Percentiles rank a stretch among this genome's conserved stretches.
These are phyloP conservation scores for Malassezia arunalokei DNA, from an alignment of 1,284 basidiomycete genomes.

Conservation along the genomic window DNA sequence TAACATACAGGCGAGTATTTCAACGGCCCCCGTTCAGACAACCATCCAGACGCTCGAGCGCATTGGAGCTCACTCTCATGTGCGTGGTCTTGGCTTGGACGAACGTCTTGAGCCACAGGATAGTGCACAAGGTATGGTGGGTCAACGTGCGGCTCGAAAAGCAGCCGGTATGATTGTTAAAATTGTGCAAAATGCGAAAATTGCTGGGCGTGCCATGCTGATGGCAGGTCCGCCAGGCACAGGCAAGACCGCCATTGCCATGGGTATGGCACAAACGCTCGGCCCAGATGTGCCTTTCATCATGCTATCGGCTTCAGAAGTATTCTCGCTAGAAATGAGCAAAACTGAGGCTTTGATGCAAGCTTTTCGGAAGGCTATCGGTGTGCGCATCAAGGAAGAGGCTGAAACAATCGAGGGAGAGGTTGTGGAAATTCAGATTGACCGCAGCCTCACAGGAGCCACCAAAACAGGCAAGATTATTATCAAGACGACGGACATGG, in stretches of 20 bases:
- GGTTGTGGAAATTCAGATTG: conserved; percentile 96
- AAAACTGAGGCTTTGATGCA: conserved; percentile 97
- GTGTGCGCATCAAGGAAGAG: conserved; percentile 93
- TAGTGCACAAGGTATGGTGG: conserved; percentile 85
- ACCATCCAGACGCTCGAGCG: conserved; percentile 40
- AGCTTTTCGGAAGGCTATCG: conserved; percentile 86
- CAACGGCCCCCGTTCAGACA: conserved; percentile 25
- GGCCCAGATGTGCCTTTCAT: conserved; percentile 92
- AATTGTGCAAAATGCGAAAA: conserved; percentile 91
- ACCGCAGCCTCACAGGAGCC: conserved; percentile 87
- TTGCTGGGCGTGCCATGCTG: conserved; percentile 85
- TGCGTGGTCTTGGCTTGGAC: conserved; percentile 76
- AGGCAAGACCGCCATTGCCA: conserved; percentile 92
- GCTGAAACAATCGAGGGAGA: conserved; percentile 95
- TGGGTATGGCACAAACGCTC: conserved; percentile 84
- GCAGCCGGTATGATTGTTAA: conserved; percentile 93
- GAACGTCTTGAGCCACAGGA: conserved; percentile 73
- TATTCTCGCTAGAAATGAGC: conserved; percentile 87
- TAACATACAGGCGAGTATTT: conserved; percentile 26
- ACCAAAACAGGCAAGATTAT: conserved; percentile 96
- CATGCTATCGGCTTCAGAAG: conserved; percentile 90
- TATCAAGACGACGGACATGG: conserved; percentile 98
- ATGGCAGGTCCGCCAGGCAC: conserved; percentile 93
- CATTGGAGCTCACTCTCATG: conserved; percentile 42
- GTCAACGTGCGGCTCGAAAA: conserved; percentile 84